phyloP scores from a whole-genome alignment of 176 grass and related monocot genomes.

The Calamus simplicifolius region DNA sequence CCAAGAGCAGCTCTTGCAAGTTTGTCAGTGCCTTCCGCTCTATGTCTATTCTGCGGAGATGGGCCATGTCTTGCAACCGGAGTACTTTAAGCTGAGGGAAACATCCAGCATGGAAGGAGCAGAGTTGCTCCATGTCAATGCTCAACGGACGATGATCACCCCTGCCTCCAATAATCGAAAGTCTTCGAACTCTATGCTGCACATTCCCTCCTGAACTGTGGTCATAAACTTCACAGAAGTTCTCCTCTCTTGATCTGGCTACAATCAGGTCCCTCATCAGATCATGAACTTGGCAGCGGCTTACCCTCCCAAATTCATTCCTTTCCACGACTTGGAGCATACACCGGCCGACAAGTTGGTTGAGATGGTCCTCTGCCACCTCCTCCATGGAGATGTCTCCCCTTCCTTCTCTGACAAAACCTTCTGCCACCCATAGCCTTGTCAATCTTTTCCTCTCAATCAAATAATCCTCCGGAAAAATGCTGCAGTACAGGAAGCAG shows the following conservation, averaged over 20 bases:
- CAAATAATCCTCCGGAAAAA: constrained; percentile 32
- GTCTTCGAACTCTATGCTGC: too few species aligned
- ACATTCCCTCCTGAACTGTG: neutral
- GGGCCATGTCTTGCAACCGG: neutral
- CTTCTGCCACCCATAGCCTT: constrained; percentile 52
- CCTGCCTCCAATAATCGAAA: too few species aligned
- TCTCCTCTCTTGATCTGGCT: constrained; percentile 9
- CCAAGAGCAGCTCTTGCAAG: neutral
- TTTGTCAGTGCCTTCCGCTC: neutral
- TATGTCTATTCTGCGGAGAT: neutral
- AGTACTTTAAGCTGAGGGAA: neutral
- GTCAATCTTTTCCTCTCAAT: constrained; percentile 37
- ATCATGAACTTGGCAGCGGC: constrained; percentile 26
- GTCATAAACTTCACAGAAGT: constrained; percentile 7
- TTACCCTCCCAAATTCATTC: constrained; percentile 16
- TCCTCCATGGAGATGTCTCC: constrained; percentile 10
- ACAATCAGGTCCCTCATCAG: constrained; percentile 19
- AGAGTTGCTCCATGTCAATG: neutral
- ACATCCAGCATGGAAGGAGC: constrained; percentile 9
- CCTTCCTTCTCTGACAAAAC: constrained; percentile 18
- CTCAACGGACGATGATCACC: too few species aligned
- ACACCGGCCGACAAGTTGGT: constrained; percentile 12
- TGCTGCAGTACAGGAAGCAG: constrained; percentile 45
- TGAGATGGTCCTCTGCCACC: constrained; percentile 18
- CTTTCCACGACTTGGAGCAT: constrained; percentile 15